These are phyloP conservation scores for Xanthoparmelia taractica DNA, from an alignment of 495 filamentous ascomycete genomes.

Conservation along the genomic window DNA sequence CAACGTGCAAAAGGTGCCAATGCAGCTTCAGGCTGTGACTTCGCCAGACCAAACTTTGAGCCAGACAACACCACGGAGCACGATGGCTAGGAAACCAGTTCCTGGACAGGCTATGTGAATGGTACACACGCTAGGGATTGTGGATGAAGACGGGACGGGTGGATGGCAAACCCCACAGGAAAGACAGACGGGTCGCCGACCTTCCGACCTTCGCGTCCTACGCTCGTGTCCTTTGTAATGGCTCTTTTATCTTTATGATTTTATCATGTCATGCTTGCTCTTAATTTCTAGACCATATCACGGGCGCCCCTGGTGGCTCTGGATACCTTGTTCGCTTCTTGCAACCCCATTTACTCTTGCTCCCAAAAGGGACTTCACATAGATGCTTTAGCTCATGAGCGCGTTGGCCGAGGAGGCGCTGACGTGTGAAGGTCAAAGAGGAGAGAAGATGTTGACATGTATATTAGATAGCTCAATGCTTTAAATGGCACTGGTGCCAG, in stretches of 20 bases:
- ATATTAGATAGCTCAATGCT: constrained; percentile 16
- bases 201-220: background rate
- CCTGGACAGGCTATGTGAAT: constrained; percentile 28
- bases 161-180: background rate
- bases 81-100: constrained; percentile 38
- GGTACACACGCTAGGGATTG: constrained; percentile 1
- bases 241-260: constrained; percentile 10
- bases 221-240: constrained; percentile 20
- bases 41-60: constrained; percentile 27
- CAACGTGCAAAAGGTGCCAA: constrained; percentile 30
- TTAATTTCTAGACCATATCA: constrained; percentile 6
- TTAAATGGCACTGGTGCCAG: constrained; percentile 23
- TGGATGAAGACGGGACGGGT: constrained; percentile 7
- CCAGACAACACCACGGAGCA: constrained; percentile 32
- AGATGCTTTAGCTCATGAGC: constrained; percentile 7
- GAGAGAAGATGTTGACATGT: constrained; percentile 13
- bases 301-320: constrained; percentile 13
- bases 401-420: background rate
- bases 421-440: background rate
- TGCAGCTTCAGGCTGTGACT: constrained; percentile 26
- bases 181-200: constrained; percentile 4
- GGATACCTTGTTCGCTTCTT: constrained; percentile 17
- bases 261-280: constrained; percentile 5
- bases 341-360: constrained; percentile 7
- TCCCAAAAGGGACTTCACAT: constrained; percentile 3